A percentile compares a stretch with the other conserved stretches of the same genome.
Conservation (phyloP, 192 early-diverging fungal genomes). For the Dissophora globulifera region DNA sequence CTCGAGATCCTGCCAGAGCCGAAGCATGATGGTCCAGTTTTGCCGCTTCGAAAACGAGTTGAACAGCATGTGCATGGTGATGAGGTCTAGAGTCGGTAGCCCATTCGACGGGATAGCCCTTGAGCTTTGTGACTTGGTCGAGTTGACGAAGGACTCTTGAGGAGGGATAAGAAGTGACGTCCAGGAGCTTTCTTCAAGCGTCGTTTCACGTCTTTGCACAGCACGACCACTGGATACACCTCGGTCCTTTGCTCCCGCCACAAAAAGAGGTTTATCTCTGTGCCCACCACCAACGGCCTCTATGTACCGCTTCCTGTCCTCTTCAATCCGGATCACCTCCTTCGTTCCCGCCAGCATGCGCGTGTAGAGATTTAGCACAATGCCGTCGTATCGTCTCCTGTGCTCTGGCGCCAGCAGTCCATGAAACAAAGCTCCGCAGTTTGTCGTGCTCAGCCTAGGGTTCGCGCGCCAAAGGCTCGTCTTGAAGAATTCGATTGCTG, state of each 20-base stretch:
- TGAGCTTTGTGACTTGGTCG: background rate
- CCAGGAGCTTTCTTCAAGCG: too few species aligned
- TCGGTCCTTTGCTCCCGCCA: too few species aligned
- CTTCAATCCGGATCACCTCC: slow-evolving; percentile 11
- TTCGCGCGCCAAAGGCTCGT: slow-evolving; percentile 17
- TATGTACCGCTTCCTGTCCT: background rate
- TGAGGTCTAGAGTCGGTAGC: slow-evolving; percentile 22
- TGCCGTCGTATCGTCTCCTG: slow-evolving; percentile 25
- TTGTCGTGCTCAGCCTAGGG: slow-evolving; percentile 32
- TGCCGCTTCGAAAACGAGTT: slow-evolving; percentile 25
- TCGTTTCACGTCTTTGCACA: too few species aligned
- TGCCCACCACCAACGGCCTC: background rate
- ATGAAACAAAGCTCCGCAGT: slow-evolving; percentile 33
- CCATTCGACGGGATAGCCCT: slow-evolving; percentile 2
- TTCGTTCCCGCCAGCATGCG: slow-evolving; percentile 30
- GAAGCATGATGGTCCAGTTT: slow-evolving; percentile 42
- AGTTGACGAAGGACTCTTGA: background rate
- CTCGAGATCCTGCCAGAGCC: slow-evolving; percentile 41
- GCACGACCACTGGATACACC: too few species aligned
- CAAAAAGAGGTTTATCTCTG: background rate
- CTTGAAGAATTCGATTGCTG: slow-evolving; percentile 47
- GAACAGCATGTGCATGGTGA: slow-evolving; percentile 24
- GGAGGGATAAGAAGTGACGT: too few species aligned
- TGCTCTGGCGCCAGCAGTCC: slow-evolving; percentile 38
- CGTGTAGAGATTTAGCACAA: slow-evolving; percentile 32